Base-by-base conservation (phyloP, 2,329 filamentous ascomycete genomes). In the Fusarium verrucosum region DNA sequence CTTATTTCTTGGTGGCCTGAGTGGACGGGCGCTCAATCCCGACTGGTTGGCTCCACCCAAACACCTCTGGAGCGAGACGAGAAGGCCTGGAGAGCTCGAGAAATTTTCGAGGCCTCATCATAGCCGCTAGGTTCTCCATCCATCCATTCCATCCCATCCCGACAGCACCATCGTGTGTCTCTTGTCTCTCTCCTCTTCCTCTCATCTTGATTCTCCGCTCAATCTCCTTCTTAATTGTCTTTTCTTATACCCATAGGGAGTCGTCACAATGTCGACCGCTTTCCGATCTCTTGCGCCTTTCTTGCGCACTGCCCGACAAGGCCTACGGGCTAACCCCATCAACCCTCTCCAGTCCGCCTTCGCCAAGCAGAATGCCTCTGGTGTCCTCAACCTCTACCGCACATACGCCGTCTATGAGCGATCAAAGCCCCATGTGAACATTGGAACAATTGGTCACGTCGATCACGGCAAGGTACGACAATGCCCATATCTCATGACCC, bases 391-490 rank as follows among this genome's bases (percentile, higher is more conserved):
- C 80, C 80, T 89, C 73, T 84, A 85, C 76, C 83, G 87, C 70
- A 83, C 83, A 75, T 90, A 89, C 72, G 87, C 87, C 62, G 83
- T 85, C 56, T 99, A 91, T 77, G 88, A 96, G 86, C 89, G 95
- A 77, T 89, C 85, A 77, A 99, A 99, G 87, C 95, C 95, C 59
- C 95, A 99, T 80, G 94, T 99, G 70, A 99, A 99, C 83, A 95
- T 99, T 76, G 95, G 95, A 92, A 99, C 95, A 73, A 99, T 99
- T 82, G 95, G 95, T 73, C 95, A 99, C 85, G 95, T 99, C 82
- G 95, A 99, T 87, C 94, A 99, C 83, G 94, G 94, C 84, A 99
- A 99, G 91, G 94, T 96, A 82, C 68, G 64, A 49, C 37, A 20
- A 7, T 20, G 9, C 17, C 17, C 23, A 20, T n/a, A 38, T 26